Evolutionary conservation across 176 grass and related monocot species (phyloP).

Genomic region (Musa acuminata): DNA sequence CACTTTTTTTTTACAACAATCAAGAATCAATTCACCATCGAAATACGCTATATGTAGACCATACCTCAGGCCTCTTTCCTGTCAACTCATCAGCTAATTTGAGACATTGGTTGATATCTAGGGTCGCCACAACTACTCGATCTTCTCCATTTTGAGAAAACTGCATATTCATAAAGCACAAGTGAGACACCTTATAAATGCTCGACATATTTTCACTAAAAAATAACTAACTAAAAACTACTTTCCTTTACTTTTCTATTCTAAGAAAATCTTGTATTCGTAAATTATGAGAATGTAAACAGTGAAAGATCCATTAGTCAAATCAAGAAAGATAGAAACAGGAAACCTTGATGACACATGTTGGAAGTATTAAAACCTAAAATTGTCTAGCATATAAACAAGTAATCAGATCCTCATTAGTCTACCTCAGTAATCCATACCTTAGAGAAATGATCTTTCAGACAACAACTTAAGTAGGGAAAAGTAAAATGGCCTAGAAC

Average conservation of each 20-base stretch:
- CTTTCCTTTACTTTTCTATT: background rate
- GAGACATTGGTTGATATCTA: slow-evolving; percentile 92
- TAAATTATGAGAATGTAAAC: background rate
- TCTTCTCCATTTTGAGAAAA: slow-evolving; percentile 83
- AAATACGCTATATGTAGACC: background rate
- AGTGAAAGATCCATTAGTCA: background rate
- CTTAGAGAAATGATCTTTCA: background rate
- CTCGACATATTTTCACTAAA: background rate
- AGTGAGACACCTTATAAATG: slow-evolving; percentile 7
- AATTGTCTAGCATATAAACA: no score
- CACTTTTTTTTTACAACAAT: no score
- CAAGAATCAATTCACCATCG: background rate
- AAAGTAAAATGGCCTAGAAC: background rate
- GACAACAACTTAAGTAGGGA: background rate
- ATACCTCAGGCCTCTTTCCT: slow-evolving; percentile 71
- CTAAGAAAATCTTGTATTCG: background rate
- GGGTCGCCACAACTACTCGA: slow-evolving; percentile 61
- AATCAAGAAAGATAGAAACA: background rate
- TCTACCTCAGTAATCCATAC: background rate
- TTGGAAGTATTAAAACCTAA: background rate
- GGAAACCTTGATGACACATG: background rate
- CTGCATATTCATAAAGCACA: slow-evolving; percentile 36
- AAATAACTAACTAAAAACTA: slow-evolving; percentile 1
- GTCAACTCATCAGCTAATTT: slow-evolving; percentile 72
- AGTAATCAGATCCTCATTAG: background rate